These are phyloP conservation scores for Rhamnella rubrinervis DNA, from an alignment of 331 rosid species.

Conservation along the genomic window DNA sequence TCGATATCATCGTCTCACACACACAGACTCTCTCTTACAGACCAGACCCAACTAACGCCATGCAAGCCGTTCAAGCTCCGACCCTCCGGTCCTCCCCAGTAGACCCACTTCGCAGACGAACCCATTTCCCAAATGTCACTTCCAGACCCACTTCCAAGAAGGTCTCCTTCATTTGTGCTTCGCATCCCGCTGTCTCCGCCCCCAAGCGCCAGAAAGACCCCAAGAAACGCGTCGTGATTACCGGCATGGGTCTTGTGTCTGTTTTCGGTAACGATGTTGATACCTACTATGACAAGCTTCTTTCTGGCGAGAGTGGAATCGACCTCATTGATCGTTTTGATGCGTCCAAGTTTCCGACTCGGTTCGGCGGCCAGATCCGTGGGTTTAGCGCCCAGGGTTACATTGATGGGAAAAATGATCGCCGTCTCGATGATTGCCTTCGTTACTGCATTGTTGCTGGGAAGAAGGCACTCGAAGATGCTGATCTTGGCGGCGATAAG, in stretches of 20 bases:
- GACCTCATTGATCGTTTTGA: constrained; percentile 78
- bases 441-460: constrained; percentile 95
- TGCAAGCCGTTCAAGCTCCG: constrained; percentile 63
- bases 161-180: constrained; percentile 45
- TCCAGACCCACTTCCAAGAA: constrained; percentile 8
- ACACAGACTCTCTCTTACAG: not conserved
- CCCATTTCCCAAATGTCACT: constrained; percentile 27
- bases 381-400: constrained; percentile 75
- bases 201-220: constrained; percentile 88
- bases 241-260: constrained; percentile 88
- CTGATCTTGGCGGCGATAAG: constrained; percentile 64
- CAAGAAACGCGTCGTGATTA: constrained; percentile 90
- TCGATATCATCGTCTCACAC: constrained; percentile 29
- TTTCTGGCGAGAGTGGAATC: constrained; percentile 87
- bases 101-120: constrained; percentile 44
- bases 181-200: constrained; percentile 44
- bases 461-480: constrained; percentile 75
- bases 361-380: constrained; percentile 96
- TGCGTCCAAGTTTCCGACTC: constrained; percentile 90
- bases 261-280: constrained; percentile 89
- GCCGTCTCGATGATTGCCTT: constrained; percentile 86
- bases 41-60: not conserved
- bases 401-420: constrained; percentile 90
- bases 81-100: constrained; percentile 58
- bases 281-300: constrained; percentile 75